Evolutionary conservation across 1,284 basidiomycete genomes (phyloP).

Genomic region (Trichosporon coremiiforme): DNA sequence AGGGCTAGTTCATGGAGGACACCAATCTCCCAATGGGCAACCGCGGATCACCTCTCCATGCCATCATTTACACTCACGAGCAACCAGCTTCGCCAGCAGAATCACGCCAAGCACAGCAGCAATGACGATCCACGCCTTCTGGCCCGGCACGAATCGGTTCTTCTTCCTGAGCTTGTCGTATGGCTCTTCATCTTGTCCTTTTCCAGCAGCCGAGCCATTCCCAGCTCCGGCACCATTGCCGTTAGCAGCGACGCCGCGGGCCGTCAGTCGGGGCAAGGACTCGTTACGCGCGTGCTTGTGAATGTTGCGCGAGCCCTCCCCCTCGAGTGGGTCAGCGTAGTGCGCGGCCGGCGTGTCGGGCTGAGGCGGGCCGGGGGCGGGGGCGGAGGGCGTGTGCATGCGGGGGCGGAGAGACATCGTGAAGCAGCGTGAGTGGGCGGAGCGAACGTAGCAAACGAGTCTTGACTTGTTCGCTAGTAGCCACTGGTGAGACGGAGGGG

Average conservation of each 20-base stretch:
- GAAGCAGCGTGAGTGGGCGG: not conserved
- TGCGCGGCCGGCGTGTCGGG: constrained; percentile 32
- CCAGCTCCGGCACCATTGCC: not conserved
- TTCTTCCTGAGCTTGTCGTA: constrained; percentile 12
- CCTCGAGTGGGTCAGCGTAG: constrained; percentile 25
- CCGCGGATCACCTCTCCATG: no score
- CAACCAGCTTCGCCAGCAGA: constrained; percentile 41
- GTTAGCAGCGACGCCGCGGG: not conserved
- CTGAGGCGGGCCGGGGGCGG: constrained; percentile 18
- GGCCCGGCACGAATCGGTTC: constrained; percentile 23
- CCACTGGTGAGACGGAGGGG: not conserved
- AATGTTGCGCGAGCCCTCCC: constrained; percentile 18
- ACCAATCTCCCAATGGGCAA: no score
- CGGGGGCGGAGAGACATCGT: constrained; percentile 23
- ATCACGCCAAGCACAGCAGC: constrained; percentile 40
- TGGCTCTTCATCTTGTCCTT: not conserved
- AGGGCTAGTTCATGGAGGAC: no score
- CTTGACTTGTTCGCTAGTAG: no score
- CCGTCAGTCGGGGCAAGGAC: not conserved
- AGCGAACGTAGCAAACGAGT: not conserved
- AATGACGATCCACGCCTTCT: constrained; percentile 45
- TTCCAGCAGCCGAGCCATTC: not conserved
- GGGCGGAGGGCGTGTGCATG: not conserved
- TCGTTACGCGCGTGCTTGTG: constrained; percentile 16
- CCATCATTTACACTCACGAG: no score